phyloP scores from a whole-genome alignment of 768 basidiomycete genomes.

The Collybia mongolica region DNA sequence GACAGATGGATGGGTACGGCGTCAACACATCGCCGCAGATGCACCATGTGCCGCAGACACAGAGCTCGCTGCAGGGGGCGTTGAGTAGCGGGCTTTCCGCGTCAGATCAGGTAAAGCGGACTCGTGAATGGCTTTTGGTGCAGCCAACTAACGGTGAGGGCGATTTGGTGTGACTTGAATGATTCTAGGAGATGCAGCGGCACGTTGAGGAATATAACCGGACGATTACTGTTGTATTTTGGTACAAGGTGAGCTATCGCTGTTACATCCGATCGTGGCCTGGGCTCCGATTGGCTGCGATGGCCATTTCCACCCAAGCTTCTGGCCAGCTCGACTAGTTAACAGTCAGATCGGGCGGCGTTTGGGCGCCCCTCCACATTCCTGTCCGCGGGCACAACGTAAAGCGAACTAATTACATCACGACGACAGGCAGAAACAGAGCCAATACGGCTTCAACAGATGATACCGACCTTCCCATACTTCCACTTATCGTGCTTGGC shows the following conservation, averaged over 20 bases:
- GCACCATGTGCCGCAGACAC: background rate
- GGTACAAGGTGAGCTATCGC: slow-evolving; percentile 53
- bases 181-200: slow-evolving; percentile 33
- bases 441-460: slow-evolving; percentile 57
- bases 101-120: slow-evolving; percentile 8
- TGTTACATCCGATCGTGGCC: slow-evolving; percentile 1
- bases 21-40: slow-evolving; percentile 10
- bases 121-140: slow-evolving; percentile 4
- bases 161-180: background rate
- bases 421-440: slow-evolving; percentile 44
- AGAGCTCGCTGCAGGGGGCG: slow-evolving; percentile 13
- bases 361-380: too few species aligned
- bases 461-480: slow-evolving; percentile 62
- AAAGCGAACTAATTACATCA: background rate
- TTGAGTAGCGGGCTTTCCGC: slow-evolving; percentile 4
- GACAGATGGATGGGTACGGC: slow-evolving; percentile 2
- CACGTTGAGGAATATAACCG: slow-evolving; percentile 46
- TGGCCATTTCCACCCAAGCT: too few species aligned
- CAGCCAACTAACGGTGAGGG: background rate
- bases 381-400: too few species aligned
- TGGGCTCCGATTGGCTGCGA: too few species aligned
- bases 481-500: slow-evolving; percentile 57
- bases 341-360: too few species aligned
- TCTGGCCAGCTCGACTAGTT: too few species aligned
- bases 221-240: slow-evolving; percentile 64